A percentile compares a stretch with the other conserved stretches of the same genome.
Evolutionary conservation across 192 early-diverging fungal genomes (phyloP).

Genomic region (Coemansia reversa): DNA sequence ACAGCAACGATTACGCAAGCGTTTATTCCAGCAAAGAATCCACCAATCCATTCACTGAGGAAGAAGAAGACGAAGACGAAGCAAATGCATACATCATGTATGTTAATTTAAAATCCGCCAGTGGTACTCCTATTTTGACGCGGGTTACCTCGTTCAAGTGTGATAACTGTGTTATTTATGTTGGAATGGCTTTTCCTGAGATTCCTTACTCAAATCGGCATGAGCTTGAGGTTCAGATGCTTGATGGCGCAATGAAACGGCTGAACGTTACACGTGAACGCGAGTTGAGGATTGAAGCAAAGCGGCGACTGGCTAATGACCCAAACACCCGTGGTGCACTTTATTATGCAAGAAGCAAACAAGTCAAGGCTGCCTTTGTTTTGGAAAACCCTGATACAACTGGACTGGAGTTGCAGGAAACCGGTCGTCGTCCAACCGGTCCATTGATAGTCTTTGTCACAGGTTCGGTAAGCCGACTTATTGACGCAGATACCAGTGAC

Average conservation of each 20-base stretch:
- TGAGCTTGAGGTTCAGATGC: no score
- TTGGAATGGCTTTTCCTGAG: no score
- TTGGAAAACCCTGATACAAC: neutral
- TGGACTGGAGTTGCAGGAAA: neutral
- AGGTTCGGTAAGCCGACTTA: constrained; percentile 7
- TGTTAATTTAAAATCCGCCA: no score
- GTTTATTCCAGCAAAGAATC: constrained; percentile 27
- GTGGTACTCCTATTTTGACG: no score
- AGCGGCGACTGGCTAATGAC: neutral
- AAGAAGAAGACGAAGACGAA: constrained; percentile 34
- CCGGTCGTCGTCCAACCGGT: constrained; percentile 1
- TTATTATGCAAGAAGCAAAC: constrained; percentile 2
- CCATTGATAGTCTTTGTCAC: constrained; percentile 4
- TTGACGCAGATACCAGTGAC: constrained; percentile 14
- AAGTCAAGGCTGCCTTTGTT: constrained; percentile 9
- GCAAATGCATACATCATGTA: neutral
- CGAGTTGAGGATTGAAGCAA: neutral
- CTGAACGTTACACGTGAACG: no score
- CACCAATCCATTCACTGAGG: constrained; percentile 3
- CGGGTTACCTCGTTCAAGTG: neutral
- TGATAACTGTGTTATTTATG: neutral
- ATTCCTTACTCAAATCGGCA: no score
- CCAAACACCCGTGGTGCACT: constrained; percentile 19
- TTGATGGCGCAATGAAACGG: no score
- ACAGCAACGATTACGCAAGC: constrained; percentile 26